Evolutionary conservation across 2,329 filamentous ascomycete species (phyloP).

Genomic region (Capronia epimyces): DNA sequence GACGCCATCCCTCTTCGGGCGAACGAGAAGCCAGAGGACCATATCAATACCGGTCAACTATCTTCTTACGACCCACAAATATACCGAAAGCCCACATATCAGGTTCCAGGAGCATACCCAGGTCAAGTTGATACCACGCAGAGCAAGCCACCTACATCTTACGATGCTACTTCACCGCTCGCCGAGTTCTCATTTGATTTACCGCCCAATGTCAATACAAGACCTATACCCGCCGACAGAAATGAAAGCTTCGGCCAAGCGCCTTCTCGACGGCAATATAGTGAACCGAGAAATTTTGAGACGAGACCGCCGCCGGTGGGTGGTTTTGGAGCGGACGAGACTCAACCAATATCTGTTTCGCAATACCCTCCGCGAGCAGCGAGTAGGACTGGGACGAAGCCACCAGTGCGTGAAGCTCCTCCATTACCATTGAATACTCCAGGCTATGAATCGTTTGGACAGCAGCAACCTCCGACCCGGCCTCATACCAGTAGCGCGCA

Average conservation of each 20-base stretch:
- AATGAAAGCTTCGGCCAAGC: constrained; percentile 5
- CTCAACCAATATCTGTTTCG: constrained; percentile 7
- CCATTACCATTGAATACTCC: constrained; percentile 17
- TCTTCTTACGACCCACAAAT: constrained; percentile 12
- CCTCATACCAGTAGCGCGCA: constrained; percentile 22
- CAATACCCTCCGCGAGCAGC: constrained; percentile 25
- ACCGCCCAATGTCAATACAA: constrained; percentile 36
- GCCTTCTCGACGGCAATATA: constrained; percentile 7
- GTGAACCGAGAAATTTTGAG: constrained; percentile 6
- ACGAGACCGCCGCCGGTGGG: background rate
- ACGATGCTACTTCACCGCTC: constrained; percentile 35
- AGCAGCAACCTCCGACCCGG: constrained; percentile 16
- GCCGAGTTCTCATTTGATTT: constrained; percentile 69
- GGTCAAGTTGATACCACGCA: constrained; percentile 29
- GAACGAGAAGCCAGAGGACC: constrained; percentile 17
- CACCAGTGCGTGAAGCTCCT: constrained; percentile 6
- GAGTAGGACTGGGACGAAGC: constrained; percentile 24
- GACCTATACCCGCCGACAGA: constrained; percentile 1
- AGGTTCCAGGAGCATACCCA: constrained; percentile 17
- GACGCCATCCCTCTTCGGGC: constrained; percentile 43
- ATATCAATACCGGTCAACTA: constrained; percentile 16
- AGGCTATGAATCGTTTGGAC: constrained; percentile 17
- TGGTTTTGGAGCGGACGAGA: constrained; percentile 9
- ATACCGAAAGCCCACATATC: constrained; percentile 33
- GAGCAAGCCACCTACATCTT: constrained; percentile 44